Evolutionary conservation across 2,329 filamentous ascomycete genomes (phyloP), one percentile per base, ranked within the genome.

Genomic region (Nemania abortiva): DNA sequence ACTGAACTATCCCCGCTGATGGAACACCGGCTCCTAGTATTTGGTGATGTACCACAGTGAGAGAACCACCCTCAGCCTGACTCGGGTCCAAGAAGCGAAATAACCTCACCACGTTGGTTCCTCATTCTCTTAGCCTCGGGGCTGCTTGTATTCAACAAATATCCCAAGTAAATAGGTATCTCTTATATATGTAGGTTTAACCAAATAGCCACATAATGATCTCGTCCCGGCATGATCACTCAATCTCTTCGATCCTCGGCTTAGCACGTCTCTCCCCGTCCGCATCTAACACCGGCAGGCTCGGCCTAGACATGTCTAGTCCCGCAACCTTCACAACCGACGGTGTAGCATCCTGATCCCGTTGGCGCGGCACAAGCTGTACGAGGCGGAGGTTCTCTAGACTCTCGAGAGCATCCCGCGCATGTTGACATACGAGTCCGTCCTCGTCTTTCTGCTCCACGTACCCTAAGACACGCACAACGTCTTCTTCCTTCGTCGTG

Each of bases 391-490:
- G 90, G 66, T 85, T 87, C 72, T 90, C 86, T 69, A 94, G 76
- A 57, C 87, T 90, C 77, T 93, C 91, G 11, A 89, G 78, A n/a
- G 91, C 89, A 73, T 90, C 90, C 37, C 80, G 81, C 2, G 90
- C 90, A 78, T 94, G 91, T 73, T 90, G 85, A 70, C 85, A 85
- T 11, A 92, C 91, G 50, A 94, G 80, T 0, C 87, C 90, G 76
- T 94, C 92, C 27, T 84, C 86, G 78, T 94, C 92, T 27, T 88
- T 90, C 47, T 81, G 84, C 6, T 85, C 84, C n/a, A 92, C 84
- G 78, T 93, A 94, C 60, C 81, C 79, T 49, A 94, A 77, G 10
- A 90, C 86, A 56, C 87, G 83, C 73, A 85, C 79, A n/a, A 93
- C 86, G 63, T 93, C 89, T 31, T 85, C 83, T 59, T 88, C 84